Percentiles rank a stretch among this genome's conserved stretches.
Conservation (phyloP, 2,329 filamentous ascomycete species). For the Aureobasidium leucospermi region DNA sequence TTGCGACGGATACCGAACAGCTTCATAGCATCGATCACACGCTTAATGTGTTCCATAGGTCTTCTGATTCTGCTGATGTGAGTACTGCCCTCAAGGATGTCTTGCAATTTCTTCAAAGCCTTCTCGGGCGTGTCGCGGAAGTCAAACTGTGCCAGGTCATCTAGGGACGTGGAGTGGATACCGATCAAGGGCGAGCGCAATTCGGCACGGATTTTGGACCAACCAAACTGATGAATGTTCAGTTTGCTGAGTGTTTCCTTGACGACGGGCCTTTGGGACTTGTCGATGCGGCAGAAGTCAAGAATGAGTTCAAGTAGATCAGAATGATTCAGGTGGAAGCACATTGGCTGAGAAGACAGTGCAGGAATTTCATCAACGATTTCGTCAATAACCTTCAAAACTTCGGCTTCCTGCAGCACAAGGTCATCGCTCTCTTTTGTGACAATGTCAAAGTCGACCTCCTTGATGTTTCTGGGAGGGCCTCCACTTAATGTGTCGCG, state of each 20-base stretch:
- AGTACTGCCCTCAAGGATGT: constrained; percentile 43
- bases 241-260: constrained; percentile 82
- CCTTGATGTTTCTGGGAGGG: constrained; percentile 73
- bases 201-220: constrained; percentile 75
- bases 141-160: constrained; percentile 85
- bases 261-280: constrained; percentile 58
- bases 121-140: constrained; percentile 73
- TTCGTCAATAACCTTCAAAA: constrained; percentile 90
- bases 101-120: constrained; percentile 56
- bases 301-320: constrained; percentile 82
- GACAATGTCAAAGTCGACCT: constrained; percentile 96
- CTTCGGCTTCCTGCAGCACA: constrained; percentile 85
- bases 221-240: constrained; percentile 72
- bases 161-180: constrained; percentile 79
- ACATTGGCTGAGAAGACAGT: constrained; percentile 62
- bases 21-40: constrained; percentile 69
- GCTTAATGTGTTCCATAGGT: constrained; percentile 62
- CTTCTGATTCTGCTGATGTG: constrained; percentile 21
- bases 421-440: constrained; percentile 67
- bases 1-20: constrained; percentile 68
- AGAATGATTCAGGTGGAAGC: constrained; percentile 84
- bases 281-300: constrained; percentile 75
- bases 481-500: constrained; percentile 71
- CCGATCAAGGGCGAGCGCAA: constrained; percentile 74
- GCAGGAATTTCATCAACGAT: constrained; percentile 74